A percentile compares a stretch with the other conserved stretches of the same genome.
Conservation (phyloP, 805 yeast genomes). For the Lachancea meyersii region DNA sequence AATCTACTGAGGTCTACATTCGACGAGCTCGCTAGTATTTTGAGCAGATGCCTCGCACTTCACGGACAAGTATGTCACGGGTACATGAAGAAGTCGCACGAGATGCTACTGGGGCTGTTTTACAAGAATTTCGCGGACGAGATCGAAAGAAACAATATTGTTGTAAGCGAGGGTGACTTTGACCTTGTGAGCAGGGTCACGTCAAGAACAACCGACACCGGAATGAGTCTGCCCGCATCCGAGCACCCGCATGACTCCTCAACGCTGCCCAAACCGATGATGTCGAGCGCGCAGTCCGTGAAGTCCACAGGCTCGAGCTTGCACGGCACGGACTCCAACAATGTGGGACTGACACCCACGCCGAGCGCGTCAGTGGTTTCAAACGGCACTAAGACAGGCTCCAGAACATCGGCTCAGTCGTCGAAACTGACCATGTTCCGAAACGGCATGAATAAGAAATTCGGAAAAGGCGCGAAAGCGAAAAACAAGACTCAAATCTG, state of each 20-base stretch:
- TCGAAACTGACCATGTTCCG: constrained; percentile 8
- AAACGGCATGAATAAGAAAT: constrained; percentile 4
- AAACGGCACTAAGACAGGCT: neutral
- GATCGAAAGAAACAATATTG: constrained; percentile 37
- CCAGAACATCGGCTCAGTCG: constrained; percentile 6
- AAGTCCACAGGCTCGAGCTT: constrained; percentile 5
- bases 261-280: constrained; percentile 2
- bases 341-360: neutral
- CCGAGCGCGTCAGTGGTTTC: neutral
- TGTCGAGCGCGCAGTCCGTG: constrained; percentile 9
- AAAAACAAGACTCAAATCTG: neutral
- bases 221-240: neutral
- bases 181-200: constrained; percentile 8
- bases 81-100: constrained; percentile 55
- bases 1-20: constrained; percentile 41
- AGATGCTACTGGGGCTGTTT: constrained; percentile 57
- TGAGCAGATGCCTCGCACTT: constrained; percentile 58
- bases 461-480: constrained; percentile 1
- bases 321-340: neutral
- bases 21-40: constrained; percentile 58
- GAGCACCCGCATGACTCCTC: neutral
- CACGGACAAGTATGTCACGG: constrained; percentile 61
- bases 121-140: constrained; percentile 63
- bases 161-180: constrained; percentile 20
- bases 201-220: constrained; percentile 8